These are phyloP conservation scores for Nannizzia gypsea DNA, from an alignment of 2,329 filamentous ascomycete species.

Conservation along the genomic window DNA sequence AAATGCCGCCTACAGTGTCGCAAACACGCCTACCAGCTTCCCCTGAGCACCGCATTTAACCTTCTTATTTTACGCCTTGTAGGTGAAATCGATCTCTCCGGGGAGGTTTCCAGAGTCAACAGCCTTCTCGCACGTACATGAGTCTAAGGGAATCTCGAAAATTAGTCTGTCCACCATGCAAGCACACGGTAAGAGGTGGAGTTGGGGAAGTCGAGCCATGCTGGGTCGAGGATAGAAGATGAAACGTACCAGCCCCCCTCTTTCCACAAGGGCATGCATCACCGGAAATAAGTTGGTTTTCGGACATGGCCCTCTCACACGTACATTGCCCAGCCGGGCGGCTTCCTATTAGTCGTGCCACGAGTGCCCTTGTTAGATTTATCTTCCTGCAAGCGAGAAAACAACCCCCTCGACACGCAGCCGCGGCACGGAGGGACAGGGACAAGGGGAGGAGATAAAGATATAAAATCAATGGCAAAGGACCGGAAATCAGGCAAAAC, in stretches of 20 bases:
- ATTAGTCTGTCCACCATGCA: neutral
- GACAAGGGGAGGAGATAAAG: neutral
- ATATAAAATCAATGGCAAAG: neutral
- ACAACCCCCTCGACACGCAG: neutral
- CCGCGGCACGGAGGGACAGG: neutral
- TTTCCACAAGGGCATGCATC: slow-evolving; percentile 65
- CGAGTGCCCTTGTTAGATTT: slow-evolving; percentile 6
- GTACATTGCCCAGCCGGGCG: slow-evolving; percentile 71
- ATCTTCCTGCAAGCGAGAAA: neutral
- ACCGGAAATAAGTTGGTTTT: slow-evolving; percentile 54
- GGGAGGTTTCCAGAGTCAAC: slow-evolving; percentile 50
- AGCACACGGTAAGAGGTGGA: neutral
- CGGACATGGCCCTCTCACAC: slow-evolving; percentile 57
- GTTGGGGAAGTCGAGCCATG: neutral
- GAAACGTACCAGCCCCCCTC: slow-evolving; percentile 53
- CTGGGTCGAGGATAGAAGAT: neutral
- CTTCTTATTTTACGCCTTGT: slow-evolving; percentile 34
- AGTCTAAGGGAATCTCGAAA: slow-evolving; percentile 35
- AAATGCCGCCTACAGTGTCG: neutral
- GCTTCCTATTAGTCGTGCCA: slow-evolving; percentile 37
- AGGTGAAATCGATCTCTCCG: slow-evolving; percentile 80
- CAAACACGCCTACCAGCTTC: neutral
- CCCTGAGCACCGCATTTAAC: neutral
- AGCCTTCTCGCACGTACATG: slow-evolving; percentile 74
- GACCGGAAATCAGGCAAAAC: neutral